These are phyloP conservation scores for Xylariaceae sp. DNA, from an alignment of 2,329 filamentous ascomycete genomes.

Conservation along the genomic window DNA sequence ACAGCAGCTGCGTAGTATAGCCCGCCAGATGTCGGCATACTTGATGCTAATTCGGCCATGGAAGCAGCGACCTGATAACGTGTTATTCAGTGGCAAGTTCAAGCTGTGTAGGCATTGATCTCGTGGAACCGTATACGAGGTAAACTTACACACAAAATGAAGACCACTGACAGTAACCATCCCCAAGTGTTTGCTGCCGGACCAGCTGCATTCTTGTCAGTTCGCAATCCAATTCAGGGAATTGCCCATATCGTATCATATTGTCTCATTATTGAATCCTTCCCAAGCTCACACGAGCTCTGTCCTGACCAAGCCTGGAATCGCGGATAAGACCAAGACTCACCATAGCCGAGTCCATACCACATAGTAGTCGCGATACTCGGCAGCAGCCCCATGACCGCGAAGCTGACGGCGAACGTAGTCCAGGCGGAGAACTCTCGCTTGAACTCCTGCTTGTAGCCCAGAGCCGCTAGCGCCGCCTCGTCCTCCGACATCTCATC, in stretches of 20 bases:
- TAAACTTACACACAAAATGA: slow-evolving; percentile 63
- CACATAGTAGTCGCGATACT: slow-evolving; percentile 68
- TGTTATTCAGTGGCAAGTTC: too few species aligned
- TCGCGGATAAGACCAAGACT: slow-evolving; percentile 2
- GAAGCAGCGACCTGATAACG: slow-evolving; percentile 45
- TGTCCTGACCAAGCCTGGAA: background rate
- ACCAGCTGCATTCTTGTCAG: slow-evolving; percentile 20
- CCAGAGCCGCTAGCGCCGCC: slow-evolving; percentile 56
- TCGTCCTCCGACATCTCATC: slow-evolving; percentile 44
- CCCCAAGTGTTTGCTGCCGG: slow-evolving; percentile 66
- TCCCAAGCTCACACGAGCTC: too few species aligned
- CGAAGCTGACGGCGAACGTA: slow-evolving; percentile 70
- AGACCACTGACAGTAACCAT: slow-evolving; percentile 68
- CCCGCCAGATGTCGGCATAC: slow-evolving; percentile 69
- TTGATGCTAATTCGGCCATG: slow-evolving; percentile 68
- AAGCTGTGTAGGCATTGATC: background rate
- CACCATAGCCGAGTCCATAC: slow-evolving; percentile 56
- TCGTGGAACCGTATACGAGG: background rate
- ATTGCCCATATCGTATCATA: too few species aligned
- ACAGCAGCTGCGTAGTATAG: slow-evolving; percentile 72
- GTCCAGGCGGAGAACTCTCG: slow-evolving; percentile 71
- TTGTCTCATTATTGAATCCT: too few species aligned
- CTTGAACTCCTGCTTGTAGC: slow-evolving; percentile 49
- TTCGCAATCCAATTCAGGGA: too few species aligned
- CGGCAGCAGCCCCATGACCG: slow-evolving; percentile 65